phyloP scores from a whole-genome alignment of 805 yeast species.

The Peterozyma toletana region DNA sequence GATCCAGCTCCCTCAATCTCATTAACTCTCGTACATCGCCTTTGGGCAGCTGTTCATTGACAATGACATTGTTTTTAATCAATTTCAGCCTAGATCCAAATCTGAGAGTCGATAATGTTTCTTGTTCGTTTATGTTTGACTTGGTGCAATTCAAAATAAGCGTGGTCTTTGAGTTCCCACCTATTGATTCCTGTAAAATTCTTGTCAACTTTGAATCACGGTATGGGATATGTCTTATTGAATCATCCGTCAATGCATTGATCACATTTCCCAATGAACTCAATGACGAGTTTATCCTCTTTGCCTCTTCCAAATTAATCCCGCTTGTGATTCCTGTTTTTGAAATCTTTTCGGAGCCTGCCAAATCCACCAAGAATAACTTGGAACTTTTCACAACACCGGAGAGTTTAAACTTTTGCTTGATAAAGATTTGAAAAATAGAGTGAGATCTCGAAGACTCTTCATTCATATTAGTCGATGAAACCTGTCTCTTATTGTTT shows the following conservation, averaged over 20 bases:
- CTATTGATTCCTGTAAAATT: constrained; percentile 70
- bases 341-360: constrained; percentile 78
- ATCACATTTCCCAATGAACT: constrained; percentile 78
- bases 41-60: constrained; percentile 47
- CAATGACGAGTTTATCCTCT: constrained; percentile 73
- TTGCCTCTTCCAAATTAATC: constrained; percentile 72
- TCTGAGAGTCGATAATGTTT: constrained; percentile 65
- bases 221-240: constrained; percentile 61
- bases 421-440: constrained; percentile 60
- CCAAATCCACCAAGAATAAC: constrained; percentile 73
- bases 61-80: constrained; percentile 57
- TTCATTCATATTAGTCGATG: constrained; percentile 61
- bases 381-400: constrained; percentile 57
- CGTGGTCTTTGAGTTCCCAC: constrained; percentile 77
- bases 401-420: constrained; percentile 48
- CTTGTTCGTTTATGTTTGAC: constrained; percentile 43
- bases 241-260: constrained; percentile 66
- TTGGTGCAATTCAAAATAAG: constrained; percentile 72
- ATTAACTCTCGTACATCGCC: constrained; percentile 8
- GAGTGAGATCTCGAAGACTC: constrained; percentile 79
- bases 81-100: constrained; percentile 70
- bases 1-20: not conserved
- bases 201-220: constrained; percentile 75
- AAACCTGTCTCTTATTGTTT: constrained; percentile 43
- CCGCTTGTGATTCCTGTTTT: constrained; percentile 69